A percentile compares a stretch with the other conserved stretches of the same genome.
Conservation (phyloP, 495 filamentous ascomycete genomes). For the Aspergillus diversus region DNA sequence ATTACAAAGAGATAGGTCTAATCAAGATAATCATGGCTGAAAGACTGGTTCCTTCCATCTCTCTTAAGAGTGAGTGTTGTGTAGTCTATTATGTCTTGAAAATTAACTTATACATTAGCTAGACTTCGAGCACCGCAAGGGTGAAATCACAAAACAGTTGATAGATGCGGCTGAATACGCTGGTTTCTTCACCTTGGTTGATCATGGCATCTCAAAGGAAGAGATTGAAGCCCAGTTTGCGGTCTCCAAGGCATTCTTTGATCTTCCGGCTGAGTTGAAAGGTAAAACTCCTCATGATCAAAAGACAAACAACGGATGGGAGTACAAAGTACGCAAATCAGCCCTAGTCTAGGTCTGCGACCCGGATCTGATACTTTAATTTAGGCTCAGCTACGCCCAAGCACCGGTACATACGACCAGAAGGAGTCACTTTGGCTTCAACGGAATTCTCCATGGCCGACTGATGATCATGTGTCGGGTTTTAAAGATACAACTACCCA, state of each 20-base stretch:
- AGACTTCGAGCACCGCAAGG: neutral
- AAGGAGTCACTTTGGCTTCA: slow-evolving; percentile 1
- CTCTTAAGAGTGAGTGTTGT: neutral
- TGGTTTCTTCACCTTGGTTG: neutral
- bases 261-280: neutral
- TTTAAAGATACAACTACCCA: neutral
- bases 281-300: neutral
- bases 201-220: neutral
- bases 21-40: neutral
- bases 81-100: neutral
- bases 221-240: neutral
- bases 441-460: neutral
- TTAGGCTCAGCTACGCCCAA: neutral
- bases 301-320: neutral
- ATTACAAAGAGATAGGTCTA: neutral
- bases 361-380: no score
- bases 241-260: neutral
- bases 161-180: neutral
- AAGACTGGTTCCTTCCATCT: slow-evolving; percentile 6
- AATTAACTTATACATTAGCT: neutral
- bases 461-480: neutral
- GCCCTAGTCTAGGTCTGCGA: neutral
- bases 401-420: neutral
- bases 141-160: neutral
- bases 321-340: neutral